Evolutionary conservation across 2,329 filamentous ascomycete species (phyloP).

Genomic region (Fusarium tanahbumbuense): DNA sequence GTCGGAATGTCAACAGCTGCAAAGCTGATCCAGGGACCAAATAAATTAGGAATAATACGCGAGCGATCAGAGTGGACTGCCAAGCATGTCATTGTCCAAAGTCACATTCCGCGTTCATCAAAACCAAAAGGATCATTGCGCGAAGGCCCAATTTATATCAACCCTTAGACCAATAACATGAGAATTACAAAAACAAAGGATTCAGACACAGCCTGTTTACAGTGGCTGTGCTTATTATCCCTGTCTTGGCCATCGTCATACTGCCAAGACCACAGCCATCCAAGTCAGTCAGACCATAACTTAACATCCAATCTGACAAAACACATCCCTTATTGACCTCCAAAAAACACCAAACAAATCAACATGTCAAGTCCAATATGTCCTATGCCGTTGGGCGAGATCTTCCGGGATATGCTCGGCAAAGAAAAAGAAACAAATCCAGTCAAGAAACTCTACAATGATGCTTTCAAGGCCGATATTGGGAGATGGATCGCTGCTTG

Average conservation of each 20-base stretch:
- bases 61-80: background rate
- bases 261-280: constrained; percentile 16
- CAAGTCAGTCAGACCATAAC: background rate
- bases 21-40: background rate
- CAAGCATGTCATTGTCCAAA: background rate
- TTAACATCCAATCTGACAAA: background rate
- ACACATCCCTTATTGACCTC: background rate
- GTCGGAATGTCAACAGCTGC: background rate
- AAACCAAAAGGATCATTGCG: background rate
- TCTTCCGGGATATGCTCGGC: constrained; percentile 22
- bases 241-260: constrained; percentile 12
- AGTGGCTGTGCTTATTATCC: constrained; percentile 13
- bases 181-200: background rate
- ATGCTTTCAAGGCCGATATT: constrained; percentile 33
- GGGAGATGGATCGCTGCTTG: constrained; percentile 29
- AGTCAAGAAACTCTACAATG: constrained; percentile 28
- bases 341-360: background rate
- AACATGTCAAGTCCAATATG: constrained; percentile 30
- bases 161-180: background rate
- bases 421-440: constrained; percentile 29
- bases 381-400: constrained; percentile 25
- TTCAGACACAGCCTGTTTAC: background rate
- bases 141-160: background rate
- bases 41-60: background rate
- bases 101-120: background rate